phyloP scores from a whole-genome alignment of 2,329 filamentous ascomycete genomes.

The Shiraia bambusicola region DNA sequence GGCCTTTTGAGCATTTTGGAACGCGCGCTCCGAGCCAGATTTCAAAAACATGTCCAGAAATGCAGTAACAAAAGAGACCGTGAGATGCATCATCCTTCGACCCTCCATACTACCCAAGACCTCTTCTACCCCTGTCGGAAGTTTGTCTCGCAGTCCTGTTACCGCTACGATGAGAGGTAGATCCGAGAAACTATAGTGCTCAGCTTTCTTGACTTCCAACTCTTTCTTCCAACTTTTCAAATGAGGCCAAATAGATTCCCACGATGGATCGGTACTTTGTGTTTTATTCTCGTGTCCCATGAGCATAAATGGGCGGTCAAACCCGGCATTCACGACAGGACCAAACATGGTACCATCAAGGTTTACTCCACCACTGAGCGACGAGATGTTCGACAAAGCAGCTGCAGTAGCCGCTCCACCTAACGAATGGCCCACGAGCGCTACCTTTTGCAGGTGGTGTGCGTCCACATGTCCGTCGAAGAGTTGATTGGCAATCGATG shows the following conservation, averaged over 20 bases:
- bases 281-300: conserved; percentile 34
- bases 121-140: conserved; percentile 20
- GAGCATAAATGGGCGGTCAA: conserved; percentile 25
- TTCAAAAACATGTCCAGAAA: conserved; percentile 28
- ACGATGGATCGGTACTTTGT: conserved; percentile 29
- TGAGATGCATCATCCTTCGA: conserved; percentile 19
- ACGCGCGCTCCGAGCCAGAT: conserved; percentile 4
- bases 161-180: conserved; percentile 18
- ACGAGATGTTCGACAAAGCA: conserved; percentile 14
- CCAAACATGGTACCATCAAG: conserved; percentile 41
- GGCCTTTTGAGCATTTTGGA: background rate
- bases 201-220: conserved; percentile 24
- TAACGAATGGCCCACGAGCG: conserved; percentile 40
- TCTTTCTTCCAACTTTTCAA: conserved; percentile 31
- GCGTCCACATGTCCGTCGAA: conserved; percentile 7
- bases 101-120: conserved; percentile 27
- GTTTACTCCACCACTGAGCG: conserved; percentile 34
- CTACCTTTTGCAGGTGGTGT: conserved; percentile 8
- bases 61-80: conserved; percentile 17
- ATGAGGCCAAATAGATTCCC: conserved; percentile 25
- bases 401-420: conserved; percentile 37
- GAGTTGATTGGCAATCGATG: conserved; percentile 8
- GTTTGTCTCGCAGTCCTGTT: conserved; percentile 17
- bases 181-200: conserved; percentile 34
- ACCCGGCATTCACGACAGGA: conserved; percentile 12